Evolutionary conservation across 106 monocot genomes (phyloP).

Genomic region (Dioscorea zingiberensis): DNA sequence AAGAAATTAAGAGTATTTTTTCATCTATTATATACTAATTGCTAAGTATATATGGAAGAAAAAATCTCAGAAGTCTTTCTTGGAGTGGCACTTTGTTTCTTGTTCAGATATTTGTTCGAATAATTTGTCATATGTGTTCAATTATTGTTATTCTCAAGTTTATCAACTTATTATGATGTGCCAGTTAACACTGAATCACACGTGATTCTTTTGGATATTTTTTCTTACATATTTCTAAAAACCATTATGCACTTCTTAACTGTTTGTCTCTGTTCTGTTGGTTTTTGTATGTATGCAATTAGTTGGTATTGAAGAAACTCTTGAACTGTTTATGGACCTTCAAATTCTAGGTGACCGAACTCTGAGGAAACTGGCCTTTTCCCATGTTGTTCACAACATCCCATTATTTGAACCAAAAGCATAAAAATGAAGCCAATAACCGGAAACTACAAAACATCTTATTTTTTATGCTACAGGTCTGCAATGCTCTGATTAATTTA

Average conservation of each 20-base stretch:
- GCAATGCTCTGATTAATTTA: conserved; percentile 39
- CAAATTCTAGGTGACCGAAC: conserved; percentile 70
- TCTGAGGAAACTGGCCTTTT: conserved; percentile 58
- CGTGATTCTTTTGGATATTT: background rate
- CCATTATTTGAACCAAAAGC: conserved; percentile 94
- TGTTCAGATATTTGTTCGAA: background rate
- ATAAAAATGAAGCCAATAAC: conserved; percentile 68
- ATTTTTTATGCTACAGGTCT: conserved; percentile 65
- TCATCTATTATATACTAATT: background rate
- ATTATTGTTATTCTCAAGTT: background rate
- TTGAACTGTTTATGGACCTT: conserved; percentile 88
- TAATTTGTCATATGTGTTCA: background rate
- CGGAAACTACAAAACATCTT: conserved; percentile 73
- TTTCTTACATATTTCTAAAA: background rate
- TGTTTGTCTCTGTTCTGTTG: background rate
- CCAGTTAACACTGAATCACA: background rate
- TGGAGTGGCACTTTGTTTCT: background rate
- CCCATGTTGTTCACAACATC: conserved; percentile 70
- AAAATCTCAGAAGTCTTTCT: background rate
- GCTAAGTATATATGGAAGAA: too few relatives aligned
- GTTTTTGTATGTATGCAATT: conserved; percentile 28
- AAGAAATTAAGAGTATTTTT: background rate
- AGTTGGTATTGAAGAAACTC: conserved; percentile 53
- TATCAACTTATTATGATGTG: background rate
- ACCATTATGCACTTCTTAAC: background rate